A percentile compares a stretch with the other conserved stretches of the same genome.
These are phyloP conservation scores for Nidula microcarpa DNA, from an alignment of 768 basidiomycete genomes.

Conservation along the genomic window DNA sequence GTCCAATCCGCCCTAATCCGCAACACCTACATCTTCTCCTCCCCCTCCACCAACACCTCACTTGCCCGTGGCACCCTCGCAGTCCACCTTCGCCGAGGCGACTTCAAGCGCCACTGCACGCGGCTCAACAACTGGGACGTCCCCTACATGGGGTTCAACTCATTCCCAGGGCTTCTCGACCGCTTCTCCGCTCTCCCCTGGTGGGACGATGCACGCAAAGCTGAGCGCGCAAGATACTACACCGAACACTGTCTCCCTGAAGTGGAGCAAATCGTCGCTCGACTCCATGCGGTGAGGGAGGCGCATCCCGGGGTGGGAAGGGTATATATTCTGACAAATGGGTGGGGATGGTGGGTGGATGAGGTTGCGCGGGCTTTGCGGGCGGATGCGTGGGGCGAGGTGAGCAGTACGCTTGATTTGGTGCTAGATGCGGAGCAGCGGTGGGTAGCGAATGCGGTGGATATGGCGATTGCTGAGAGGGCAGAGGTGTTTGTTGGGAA, in stretches of 20 bases:
- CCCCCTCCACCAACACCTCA: slow-evolving; percentile 8
- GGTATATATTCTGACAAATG: slow-evolving; percentile 54
- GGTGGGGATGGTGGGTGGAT: slow-evolving; percentile 37
- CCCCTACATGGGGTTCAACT: slow-evolving; percentile 49
- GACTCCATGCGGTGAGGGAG: slow-evolving; percentile 28
- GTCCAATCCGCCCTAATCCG: background rate
- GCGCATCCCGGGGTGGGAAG: slow-evolving; percentile 11
- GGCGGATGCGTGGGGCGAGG: slow-evolving; percentile 47
- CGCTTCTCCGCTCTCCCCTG: slow-evolving; percentile 26
- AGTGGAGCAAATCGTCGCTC: slow-evolving; percentile 34
- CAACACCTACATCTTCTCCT: background rate
- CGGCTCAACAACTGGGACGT: slow-evolving; percentile 42
- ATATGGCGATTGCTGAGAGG: slow-evolving; percentile 57
- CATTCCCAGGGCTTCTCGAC: slow-evolving; percentile 35
- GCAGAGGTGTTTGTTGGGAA: slow-evolving; percentile 63
- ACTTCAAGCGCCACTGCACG: slow-evolving; percentile 52
- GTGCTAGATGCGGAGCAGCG: slow-evolving; percentile 41
- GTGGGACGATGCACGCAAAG: background rate
- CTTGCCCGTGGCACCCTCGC: slow-evolving; percentile 41
- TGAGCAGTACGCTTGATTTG: slow-evolving; percentile 32
- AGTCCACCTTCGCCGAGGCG: slow-evolving; percentile 54
- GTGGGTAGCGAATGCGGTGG: slow-evolving; percentile 48
- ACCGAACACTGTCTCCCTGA: slow-evolving; percentile 40
- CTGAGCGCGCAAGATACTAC: slow-evolving; percentile 24
- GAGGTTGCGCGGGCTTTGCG: slow-evolving; percentile 32